A percentile compares a stretch with the other conserved stretches of the same genome.
phyloP scores from a whole-genome alignment of 257 asterid species.

The Ehretia macrophylla region DNA sequence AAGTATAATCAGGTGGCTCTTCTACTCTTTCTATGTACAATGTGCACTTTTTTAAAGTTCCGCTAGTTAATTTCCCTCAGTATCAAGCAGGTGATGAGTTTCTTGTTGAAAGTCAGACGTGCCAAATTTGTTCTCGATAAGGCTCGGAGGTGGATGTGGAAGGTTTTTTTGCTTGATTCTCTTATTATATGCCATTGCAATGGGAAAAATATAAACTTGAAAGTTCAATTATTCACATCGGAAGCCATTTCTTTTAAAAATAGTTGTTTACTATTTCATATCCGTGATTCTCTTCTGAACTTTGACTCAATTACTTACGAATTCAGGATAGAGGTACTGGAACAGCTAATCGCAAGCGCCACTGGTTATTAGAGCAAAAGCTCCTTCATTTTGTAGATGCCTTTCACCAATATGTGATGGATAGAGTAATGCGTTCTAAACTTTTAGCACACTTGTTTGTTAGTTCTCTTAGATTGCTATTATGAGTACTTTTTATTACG shows the following conservation, averaged over 20 bases:
- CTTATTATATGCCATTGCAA: background rate
- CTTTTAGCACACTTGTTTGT: constrained; percentile 9
- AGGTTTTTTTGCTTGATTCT: constrained; percentile 43
- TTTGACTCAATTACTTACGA: background rate
- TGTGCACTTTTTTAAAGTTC: background rate
- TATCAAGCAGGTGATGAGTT: constrained; percentile 76
- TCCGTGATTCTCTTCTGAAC: background rate
- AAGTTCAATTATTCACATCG: background rate
- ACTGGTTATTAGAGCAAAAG: constrained; percentile 90
- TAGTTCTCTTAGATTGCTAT: background rate
- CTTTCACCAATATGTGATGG: constrained; percentile 98
- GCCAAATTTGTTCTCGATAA: constrained; percentile 95
- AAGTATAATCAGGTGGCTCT: constrained; percentile 88
- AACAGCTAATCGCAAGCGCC: constrained; percentile 64
- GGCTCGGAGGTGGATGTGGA: constrained; percentile 97
- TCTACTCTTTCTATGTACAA: constrained; percentile 7
- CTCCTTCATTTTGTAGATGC: constrained; percentile 97
- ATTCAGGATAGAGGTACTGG: constrained; percentile 66
- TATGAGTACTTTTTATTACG: background rate
- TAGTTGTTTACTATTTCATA: too few species aligned
- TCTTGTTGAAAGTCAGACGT: constrained; percentile 86
- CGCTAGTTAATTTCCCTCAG: constrained; percentile 1
- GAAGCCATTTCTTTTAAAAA: background rate
- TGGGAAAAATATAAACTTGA: background rate
- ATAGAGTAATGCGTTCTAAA: constrained; percentile 54